phyloP scores from a whole-genome alignment of 371 early-diverging fungal genomes.

The Syncephalis plumigaleata region DNA sequence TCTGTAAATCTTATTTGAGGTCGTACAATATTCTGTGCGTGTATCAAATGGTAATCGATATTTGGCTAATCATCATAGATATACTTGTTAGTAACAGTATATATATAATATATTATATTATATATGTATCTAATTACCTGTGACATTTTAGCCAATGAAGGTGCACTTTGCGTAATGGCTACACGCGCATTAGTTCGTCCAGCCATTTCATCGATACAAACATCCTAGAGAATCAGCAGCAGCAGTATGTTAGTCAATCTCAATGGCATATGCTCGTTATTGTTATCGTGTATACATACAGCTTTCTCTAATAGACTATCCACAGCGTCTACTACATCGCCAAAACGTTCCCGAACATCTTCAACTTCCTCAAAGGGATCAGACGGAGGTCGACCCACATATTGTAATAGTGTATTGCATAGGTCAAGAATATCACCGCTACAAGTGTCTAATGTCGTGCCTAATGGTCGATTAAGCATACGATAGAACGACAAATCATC shows the following conservation, averaged over 20 bases:
- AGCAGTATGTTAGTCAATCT: not conserved
- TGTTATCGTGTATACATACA: constrained; percentile 19
- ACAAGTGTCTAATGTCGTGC: constrained; percentile 27
- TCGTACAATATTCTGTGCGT: constrained; percentile 55
- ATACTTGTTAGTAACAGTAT: no score
- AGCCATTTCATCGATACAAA: constrained; percentile 6
- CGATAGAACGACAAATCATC: constrained; percentile 52
- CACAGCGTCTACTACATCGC: constrained; percentile 48
- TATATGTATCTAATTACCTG: no score
- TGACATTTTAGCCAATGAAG: constrained; percentile 29
- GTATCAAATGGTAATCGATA: constrained; percentile 34
- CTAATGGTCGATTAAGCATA: constrained; percentile 40
- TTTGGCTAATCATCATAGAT: constrained; percentile 12
- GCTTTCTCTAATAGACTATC: constrained; percentile 72
- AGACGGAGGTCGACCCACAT: constrained; percentile 13
- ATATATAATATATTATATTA: no score
- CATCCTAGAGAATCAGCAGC: constrained; percentile 12
- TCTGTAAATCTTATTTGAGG: constrained; percentile 84
- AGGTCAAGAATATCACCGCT: constrained; percentile 27
- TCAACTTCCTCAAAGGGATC: constrained; percentile 29
- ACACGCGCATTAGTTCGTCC: not conserved
- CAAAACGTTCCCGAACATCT: constrained; percentile 50
- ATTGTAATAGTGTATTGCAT: constrained; percentile 34
- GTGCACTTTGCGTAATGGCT: constrained; percentile 20
- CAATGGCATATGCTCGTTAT: not conserved